Evolutionary conservation across 1,139 yeast genomes (phyloP), one percentile per base, ranked within the genome.

Genomic region (Candida glucosophila): DNA sequence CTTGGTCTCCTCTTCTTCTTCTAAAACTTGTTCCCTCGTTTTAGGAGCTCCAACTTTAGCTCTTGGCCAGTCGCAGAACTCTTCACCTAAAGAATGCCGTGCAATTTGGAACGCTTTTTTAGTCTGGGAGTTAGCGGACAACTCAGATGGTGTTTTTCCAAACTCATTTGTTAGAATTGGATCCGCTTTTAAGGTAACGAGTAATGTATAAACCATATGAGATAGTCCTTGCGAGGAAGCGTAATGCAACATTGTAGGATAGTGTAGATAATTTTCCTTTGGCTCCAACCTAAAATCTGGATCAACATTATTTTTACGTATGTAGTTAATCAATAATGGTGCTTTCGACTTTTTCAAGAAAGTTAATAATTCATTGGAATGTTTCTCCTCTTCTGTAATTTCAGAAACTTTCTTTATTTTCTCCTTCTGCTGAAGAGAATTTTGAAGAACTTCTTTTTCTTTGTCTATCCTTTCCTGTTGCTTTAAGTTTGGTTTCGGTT

Each of bases 231-330:
- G 62, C 4, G 77, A 61, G 0, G 96, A 58, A 0, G 95, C 92
- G 47, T 61, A 85, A 46, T 86, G 95, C 17, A 92, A 59, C 29
- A 82, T 51, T 0, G 93, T 81, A 2, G 97, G 95, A 0, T 80
- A 67, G 12, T 60, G 57, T 4, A 49, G 38, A 39, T 66, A 79
- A 29, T 66, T 67, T 0, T 54, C 38, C 9, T 45, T 47, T 0
- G 96, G 95, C 14, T 62, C 47, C 5, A 90, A 52, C 14, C 23
- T 32, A 35, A 76, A 73, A 20, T 58, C 47, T 25, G 75, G 63
- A 3, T 67, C 57, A 1, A 85, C 44, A 4, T 65, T 60, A 41
- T 83, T 63, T 36, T 75, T 73, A 36, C 66, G 68, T 29, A 88
- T 35, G 39, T 74, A 82, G 4, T 73, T 58, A 1, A 79, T 53